phyloP scores from a whole-genome alignment of 2,329 filamentous ascomycete species.

The Pseudofabraea citricarpa region DNA sequence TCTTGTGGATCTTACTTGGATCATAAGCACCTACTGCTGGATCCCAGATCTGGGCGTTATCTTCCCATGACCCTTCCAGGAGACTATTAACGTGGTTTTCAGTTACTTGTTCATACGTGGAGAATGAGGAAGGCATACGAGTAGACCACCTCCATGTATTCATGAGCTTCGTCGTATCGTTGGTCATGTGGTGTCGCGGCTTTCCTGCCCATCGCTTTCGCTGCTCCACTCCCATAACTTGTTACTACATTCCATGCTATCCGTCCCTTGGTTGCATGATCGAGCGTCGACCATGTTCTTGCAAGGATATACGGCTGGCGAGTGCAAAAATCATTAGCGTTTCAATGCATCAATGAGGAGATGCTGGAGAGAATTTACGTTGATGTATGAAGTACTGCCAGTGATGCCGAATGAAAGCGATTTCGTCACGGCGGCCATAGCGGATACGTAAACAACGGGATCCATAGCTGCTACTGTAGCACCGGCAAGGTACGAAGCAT shows the following conservation, averaged over 20 bases:
- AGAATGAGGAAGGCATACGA: neutral
- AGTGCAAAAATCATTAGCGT: neutral
- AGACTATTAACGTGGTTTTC: neutral
- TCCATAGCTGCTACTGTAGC: slow-evolving; percentile 54
- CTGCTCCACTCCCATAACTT: slow-evolving; percentile 54
- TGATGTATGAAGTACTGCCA: slow-evolving; percentile 54
- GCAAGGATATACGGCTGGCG: slow-evolving; percentile 62
- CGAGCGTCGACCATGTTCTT: slow-evolving; percentile 56
- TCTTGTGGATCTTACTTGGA: neutral
- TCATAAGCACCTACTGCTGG: neutral
- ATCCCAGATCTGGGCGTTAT: neutral
- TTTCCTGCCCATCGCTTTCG: slow-evolving; percentile 55
- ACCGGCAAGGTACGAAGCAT: slow-evolving; percentile 61
- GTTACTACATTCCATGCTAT: slow-evolving; percentile 62
- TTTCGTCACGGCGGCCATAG: slow-evolving; percentile 51
- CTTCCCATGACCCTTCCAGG: neutral
- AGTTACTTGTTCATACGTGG: neutral
- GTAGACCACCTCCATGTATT: slow-evolving; percentile 41
- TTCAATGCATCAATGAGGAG: slow-evolving; percentile 41
- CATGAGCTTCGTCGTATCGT: slow-evolving; percentile 56
- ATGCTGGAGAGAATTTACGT: neutral
- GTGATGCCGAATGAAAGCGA: slow-evolving; percentile 66
- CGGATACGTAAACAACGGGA: slow-evolving; percentile 50
- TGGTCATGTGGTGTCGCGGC: slow-evolving; percentile 56
- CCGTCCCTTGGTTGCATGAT: slow-evolving; percentile 59